Base-by-base conservation (phyloP, 1,284 basidiomycete genomes). In the Malassezia obtusa region DNA sequence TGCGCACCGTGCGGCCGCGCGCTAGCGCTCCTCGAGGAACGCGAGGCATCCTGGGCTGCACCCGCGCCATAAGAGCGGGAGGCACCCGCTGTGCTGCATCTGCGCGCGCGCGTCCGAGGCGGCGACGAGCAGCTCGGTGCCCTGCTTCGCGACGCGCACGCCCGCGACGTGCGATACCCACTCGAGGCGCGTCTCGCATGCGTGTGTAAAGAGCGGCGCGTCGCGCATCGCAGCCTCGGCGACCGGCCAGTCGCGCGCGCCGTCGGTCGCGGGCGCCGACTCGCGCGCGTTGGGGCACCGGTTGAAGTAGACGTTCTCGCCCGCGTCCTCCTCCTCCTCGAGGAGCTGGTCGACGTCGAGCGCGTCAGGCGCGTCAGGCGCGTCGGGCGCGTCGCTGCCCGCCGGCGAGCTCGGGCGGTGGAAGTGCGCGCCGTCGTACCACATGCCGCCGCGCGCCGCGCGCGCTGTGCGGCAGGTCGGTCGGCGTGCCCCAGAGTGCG, bases 81-180 rank as follows among this genome's bases (percentile, higher is more conserved):
- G 30, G 25, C 49, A 59, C 5, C 51, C 52, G 7, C 37, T 41
- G 11, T 46, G 10, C 9, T 44, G 45, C 24, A 36, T 28, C 21
- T 31, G n/a, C 7, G 33, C 38, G 8, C 26, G 37, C 30, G 35
- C 43, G 14, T 32, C 33, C 11, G 51, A 12, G n/a, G 26, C 25
- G 19, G 28, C 26, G 10, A 43, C 44, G n/a, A 56, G 26, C 17
- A 31, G 25, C 46, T 56, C 53, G 19, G 35, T 32, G 9, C 48
- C 48, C 38, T 50, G 53, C 49, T 63, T 61, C 15, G 64, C 64
- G 10, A 71, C 65, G 17, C 58, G 55, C 17, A 63, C 50, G 6
- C 69, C 69, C 10, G 59, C 69, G 25, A 72, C 58, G 44, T 72
- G 68, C 30, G 61, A 62, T 31, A 72, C 65, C 69, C 69, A 72